These are phyloP conservation scores for Silene noctiflora DNA, from an alignment of 179 eudicot species.

Conservation along the genomic window DNA sequence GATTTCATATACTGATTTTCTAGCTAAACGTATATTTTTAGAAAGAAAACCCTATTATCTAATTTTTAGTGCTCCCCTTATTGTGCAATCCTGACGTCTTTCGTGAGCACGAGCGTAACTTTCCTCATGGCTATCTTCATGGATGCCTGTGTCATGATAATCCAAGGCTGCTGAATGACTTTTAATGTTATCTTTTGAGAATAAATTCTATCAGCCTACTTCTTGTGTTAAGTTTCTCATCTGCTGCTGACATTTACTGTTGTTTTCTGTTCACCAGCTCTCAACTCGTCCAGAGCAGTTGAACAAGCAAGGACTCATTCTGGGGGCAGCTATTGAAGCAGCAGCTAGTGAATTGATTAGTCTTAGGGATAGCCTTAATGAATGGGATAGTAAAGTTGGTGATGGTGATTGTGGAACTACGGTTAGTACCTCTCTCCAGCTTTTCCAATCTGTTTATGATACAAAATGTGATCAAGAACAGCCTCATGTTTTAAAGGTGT, in stretches of 20 bases:
- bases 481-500: conserved; percentile 23
- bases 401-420: conserved; percentile 99
- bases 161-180: not conserved
- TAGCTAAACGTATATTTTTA: not conserved
- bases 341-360: conserved; percentile 64
- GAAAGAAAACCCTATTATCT: not conserved
- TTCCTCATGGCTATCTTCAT: not conserved
- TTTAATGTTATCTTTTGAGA: not conserved
- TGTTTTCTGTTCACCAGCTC: conserved; percentile 37
- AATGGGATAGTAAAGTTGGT: conserved; percentile 96
- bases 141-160: not conserved
- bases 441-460: not conserved
- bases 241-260: conserved; percentile 15
- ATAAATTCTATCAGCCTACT: not conserved
- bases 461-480: conserved; percentile 8
- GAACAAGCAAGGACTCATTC: conserved; percentile 54
- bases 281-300: conserved; percentile 65
- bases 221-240: not conserved
- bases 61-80: not conserved
- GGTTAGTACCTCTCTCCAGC: conserved; percentile 43
- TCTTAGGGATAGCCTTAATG: conserved; percentile 74
- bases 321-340: conserved; percentile 87
- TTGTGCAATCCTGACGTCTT: not conserved
- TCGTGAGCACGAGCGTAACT: not conserved
- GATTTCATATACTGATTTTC: not conserved